Conservation (phyloP, 805 yeast genomes). For the Candida stauntonica region DNA sequence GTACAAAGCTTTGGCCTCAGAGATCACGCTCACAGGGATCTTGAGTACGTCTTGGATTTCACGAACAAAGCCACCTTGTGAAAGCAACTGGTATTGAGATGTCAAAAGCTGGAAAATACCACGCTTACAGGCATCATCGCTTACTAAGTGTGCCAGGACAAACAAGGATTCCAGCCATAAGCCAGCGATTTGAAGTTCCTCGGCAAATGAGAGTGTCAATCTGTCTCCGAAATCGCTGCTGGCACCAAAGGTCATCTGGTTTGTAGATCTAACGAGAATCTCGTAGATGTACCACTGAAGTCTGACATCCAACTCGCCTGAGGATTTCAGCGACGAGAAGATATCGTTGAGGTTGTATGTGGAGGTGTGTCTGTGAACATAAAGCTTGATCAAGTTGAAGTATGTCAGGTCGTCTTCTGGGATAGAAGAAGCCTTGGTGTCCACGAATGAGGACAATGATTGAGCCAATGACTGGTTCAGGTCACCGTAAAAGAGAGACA, state of each 20-base stretch:
- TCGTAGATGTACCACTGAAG: conserved; percentile 51
- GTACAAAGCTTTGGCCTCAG: conserved; percentile 57
- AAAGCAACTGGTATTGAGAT: conserved; percentile 24
- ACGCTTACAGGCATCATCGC: conserved; percentile 41
- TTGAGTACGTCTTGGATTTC: conserved; percentile 36
- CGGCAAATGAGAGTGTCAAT: conserved; percentile 41
- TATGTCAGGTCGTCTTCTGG: conserved; percentile 18
- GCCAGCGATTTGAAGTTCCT: conserved; percentile 44
- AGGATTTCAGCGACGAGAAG: conserved; percentile 16
- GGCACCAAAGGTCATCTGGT: conserved; percentile 23
- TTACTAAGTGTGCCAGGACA: conserved; percentile 52
- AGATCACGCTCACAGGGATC: conserved; percentile 45
- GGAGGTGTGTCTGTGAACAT: conserved; percentile 21
- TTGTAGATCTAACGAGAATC: conserved; percentile 36
- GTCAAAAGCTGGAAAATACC: conserved; percentile 33
- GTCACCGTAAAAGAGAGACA: conserved; percentile 62
- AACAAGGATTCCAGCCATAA: conserved; percentile 58
- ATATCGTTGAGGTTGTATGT: conserved; percentile 15
- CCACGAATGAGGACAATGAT: conserved; percentile 28
- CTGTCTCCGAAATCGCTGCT: conserved; percentile 31
- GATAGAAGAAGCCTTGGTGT: conserved; percentile 12
- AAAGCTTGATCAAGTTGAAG: conserved; percentile 29
- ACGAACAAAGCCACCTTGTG: conserved; percentile 23
- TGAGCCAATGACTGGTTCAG: conserved; percentile 32
- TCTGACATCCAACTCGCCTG: conserved; percentile 30